phyloP scores from a whole-genome alignment of 306 rosid genomes.

The Cucurbita maxima region DNA sequence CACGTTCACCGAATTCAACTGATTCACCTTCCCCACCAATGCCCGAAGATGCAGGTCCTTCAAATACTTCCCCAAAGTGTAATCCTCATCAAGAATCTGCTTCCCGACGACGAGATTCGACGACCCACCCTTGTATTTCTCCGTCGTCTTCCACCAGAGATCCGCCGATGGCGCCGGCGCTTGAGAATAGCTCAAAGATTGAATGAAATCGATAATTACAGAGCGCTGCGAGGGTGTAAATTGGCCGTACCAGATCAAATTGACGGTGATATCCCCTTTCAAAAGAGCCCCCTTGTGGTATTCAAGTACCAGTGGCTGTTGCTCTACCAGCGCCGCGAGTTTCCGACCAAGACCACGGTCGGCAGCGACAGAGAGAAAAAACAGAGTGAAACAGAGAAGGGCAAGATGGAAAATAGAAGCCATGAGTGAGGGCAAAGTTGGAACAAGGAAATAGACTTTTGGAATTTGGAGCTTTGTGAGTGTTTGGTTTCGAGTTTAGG shows the following conservation, averaged over 20 bases:
- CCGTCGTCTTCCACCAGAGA: constrained; percentile 80
- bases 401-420: constrained; percentile 2
- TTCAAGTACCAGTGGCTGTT: constrained; percentile 56
- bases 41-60: constrained; percentile 27
- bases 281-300: constrained; percentile 83
- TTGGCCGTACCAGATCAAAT: constrained; percentile 71
- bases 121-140: constrained; percentile 47
- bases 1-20: constrained; percentile 31
- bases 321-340: constrained; percentile 32
- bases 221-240: constrained; percentile 71
- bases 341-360: constrained; percentile 1
- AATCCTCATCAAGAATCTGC: constrained; percentile 45
- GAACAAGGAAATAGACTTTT: background rate
- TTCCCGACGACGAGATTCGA: constrained; percentile 48
- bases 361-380: background rate
- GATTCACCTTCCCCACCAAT: constrained; percentile 27
- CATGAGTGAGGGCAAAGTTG: constrained; percentile 6
- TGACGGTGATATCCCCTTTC: constrained; percentile 62
- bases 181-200: constrained; percentile 21
- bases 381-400: background rate
- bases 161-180: constrained; percentile 35
- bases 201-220: constrained; percentile 56
- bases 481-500: background rate
- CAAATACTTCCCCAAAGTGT: constrained; percentile 51
- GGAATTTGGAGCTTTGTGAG: background rate